These are phyloP conservation scores for Fusarium sp. DNA, from an alignment of 2,329 filamentous ascomycete species.

Conservation along the genomic window DNA sequence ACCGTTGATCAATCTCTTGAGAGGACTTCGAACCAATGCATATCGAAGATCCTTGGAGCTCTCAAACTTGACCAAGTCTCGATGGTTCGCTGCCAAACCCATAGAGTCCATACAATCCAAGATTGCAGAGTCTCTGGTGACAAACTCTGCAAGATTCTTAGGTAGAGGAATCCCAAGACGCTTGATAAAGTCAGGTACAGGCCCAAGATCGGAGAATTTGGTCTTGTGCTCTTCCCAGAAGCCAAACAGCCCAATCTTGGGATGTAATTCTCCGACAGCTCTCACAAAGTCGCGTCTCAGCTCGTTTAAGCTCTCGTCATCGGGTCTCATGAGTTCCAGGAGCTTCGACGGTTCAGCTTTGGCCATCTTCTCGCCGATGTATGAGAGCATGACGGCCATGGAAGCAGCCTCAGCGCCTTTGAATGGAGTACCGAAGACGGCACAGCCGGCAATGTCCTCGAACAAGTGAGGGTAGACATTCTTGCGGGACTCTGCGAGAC, in stretches of 20 bases:
- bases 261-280: conserved; percentile 47
- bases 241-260: conserved; percentile 50
- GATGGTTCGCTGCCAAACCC: conserved; percentile 51
- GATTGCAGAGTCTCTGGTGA: conserved; percentile 53
- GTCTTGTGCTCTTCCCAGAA: conserved; percentile 55
- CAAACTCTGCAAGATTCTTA: conserved; percentile 51
- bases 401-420: conserved; percentile 51
- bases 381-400: conserved; percentile 50
- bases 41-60: conserved; percentile 52
- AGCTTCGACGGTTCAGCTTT: conserved; percentile 49
- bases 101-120: conserved; percentile 49
- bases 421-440: conserved; percentile 56
- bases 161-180: conserved; percentile 40
- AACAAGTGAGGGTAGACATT: conserved; percentile 53
- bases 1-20: conserved; percentile 52
- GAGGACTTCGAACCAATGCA: conserved; percentile 49
- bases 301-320: conserved; percentile 51
- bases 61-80: conserved; percentile 55
- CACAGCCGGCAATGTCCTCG: conserved; percentile 52
- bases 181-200: conserved; percentile 41
- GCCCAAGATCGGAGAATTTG: conserved; percentile 49
- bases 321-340: conserved; percentile 53
- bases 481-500: conserved; percentile 47
- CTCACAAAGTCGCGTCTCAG: conserved; percentile 53
- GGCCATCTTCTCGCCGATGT: conserved; percentile 47